These are phyloP conservation scores for Hordeum pubiflorum DNA, from an alignment of 202 grass and related monocot genomes.

Conservation along the genomic window DNA sequence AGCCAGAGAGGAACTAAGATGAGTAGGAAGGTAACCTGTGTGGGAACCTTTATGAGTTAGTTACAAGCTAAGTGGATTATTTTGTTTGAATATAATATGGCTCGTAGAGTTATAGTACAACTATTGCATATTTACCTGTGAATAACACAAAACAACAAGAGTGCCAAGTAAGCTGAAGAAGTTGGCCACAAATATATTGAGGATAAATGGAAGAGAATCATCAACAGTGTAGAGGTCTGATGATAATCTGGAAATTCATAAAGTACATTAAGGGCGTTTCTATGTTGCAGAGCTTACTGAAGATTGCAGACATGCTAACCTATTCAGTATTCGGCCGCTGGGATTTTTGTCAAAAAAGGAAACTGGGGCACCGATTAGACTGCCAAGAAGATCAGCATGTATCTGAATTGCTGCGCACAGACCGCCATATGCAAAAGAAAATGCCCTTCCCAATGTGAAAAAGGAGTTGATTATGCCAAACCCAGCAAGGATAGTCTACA, in stretches of 20 bases:
- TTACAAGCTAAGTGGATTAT: constrained; percentile 22
- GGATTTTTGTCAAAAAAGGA: constrained; percentile 91
- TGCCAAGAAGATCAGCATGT: constrained; percentile 69
- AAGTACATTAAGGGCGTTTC: neutral
- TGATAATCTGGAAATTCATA: constrained; percentile 61
- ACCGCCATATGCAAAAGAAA: constrained; percentile 89
- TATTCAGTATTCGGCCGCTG: constrained; percentile 83
- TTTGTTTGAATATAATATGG: neutral
- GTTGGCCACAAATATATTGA: constrained; percentile 96
- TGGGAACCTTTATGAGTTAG: constrained; percentile 31
- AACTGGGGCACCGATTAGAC: constrained; percentile 65
- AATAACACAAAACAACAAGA: constrained; percentile 77
- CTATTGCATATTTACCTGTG: constrained; percentile 58
- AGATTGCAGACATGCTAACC: constrained; percentile 34
- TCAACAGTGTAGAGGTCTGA: constrained; percentile 87
- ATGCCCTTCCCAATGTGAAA: constrained; percentile 83
- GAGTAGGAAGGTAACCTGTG: constrained; percentile 67
- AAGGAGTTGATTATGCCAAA: constrained; percentile 86
- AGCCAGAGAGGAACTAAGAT: constrained; percentile 77
- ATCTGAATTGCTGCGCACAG: constrained; percentile 73
- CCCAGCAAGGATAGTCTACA: constrained; percentile 66
- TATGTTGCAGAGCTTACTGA: neutral
- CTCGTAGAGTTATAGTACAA: neutral
- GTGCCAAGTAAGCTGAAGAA: constrained; percentile 81
- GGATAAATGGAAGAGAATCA: constrained; percentile 98